Conservation (phyloP, 2,329 filamentous ascomycete species). For the Shiraia bambusicola region DNA sequence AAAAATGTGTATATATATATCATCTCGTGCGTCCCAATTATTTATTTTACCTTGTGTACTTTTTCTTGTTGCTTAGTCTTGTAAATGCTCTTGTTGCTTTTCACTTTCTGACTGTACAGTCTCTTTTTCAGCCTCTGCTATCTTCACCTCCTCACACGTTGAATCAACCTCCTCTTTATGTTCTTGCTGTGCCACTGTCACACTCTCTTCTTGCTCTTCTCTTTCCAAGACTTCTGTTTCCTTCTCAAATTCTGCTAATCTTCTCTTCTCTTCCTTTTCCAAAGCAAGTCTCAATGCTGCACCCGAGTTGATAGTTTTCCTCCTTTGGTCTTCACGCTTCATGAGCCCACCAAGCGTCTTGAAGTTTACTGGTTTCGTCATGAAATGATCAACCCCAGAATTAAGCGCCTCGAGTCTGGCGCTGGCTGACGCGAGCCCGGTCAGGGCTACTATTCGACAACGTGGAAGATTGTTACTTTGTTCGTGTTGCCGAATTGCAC, state of each 20-base stretch:
- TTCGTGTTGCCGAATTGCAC: constrained; percentile 36
- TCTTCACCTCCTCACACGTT: too few species aligned
- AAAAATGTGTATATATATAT: too few species aligned
- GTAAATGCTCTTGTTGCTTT: too few species aligned
- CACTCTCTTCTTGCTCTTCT: not conserved
- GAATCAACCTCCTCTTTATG: too few species aligned
- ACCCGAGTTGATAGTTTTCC: not conserved
- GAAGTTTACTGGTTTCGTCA: constrained; percentile 39
- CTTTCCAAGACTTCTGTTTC: not conserved
- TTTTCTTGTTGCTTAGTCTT: too few species aligned
- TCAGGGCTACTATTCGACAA: constrained; percentile 31
- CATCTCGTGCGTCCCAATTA: too few species aligned
- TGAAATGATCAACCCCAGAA: constrained; percentile 34
- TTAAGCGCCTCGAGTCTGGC: constrained; percentile 31
- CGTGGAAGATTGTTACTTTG: constrained; percentile 12
- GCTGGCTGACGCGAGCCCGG: constrained; percentile 29
- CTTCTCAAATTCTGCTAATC: not conserved
- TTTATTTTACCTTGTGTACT: too few species aligned
- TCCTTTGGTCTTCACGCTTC: constrained; percentile 9
- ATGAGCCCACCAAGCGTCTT: constrained; percentile 23
- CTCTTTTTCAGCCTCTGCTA: not conserved
- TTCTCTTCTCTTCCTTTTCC: not conserved
- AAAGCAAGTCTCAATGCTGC: not conserved
- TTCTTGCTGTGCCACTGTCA: not conserved
- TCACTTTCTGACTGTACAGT: too few species aligned